Evolutionary conservation across 2,329 filamentous ascomycete genomes (phyloP).

Genomic region (Phialemonium atrogriseum): DNA sequence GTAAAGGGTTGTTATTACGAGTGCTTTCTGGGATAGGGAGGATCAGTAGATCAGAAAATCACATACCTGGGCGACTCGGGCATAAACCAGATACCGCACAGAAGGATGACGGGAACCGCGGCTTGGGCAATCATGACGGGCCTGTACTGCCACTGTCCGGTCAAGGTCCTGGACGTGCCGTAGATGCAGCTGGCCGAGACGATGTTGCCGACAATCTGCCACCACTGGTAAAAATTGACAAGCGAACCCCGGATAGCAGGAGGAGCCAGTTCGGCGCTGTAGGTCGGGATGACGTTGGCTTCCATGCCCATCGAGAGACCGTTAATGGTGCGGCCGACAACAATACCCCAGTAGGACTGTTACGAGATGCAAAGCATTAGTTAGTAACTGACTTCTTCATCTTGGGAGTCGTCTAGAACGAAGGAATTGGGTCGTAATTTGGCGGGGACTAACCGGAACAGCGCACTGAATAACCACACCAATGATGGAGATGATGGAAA

Average conservation of each 20-base stretch:
- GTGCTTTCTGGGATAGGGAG: too few relatives aligned
- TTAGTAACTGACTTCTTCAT: too few relatives aligned
- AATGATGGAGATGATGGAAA: too few relatives aligned
- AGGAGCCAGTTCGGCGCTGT: slow-evolving; percentile 7
- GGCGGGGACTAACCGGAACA: too few relatives aligned
- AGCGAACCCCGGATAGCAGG: slow-evolving; percentile 8
- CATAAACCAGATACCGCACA: slow-evolving; percentile 1
- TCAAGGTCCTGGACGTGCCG: slow-evolving; percentile 6
- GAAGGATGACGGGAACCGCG: slow-evolving; percentile 24
- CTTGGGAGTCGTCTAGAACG: too few relatives aligned
- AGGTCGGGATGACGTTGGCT: slow-evolving; percentile 9
- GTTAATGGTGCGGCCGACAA: slow-evolving; percentile 17
- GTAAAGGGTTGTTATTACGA: too few relatives aligned
- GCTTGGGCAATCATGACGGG: slow-evolving; percentile 10
- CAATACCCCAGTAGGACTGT: slow-evolving; percentile 17
- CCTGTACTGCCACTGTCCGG: too few relatives aligned
- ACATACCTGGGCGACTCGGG: slow-evolving; percentile 6
- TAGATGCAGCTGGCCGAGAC: slow-evolving; percentile 9
- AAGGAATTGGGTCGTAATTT: too few relatives aligned
- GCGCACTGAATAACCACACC: too few relatives aligned
- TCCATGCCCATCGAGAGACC: slow-evolving; percentile 11
- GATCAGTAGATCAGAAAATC: too few relatives aligned
- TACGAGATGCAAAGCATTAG: too few relatives aligned
- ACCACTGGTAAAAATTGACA: slow-evolving; percentile 13
- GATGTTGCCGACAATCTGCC: slow-evolving; percentile 8